Percentiles rank a stretch among this genome's conserved stretches.
Conservation (phyloP, 176 grass and related monocot species). For the Tillandsia leiboldiana region DNA sequence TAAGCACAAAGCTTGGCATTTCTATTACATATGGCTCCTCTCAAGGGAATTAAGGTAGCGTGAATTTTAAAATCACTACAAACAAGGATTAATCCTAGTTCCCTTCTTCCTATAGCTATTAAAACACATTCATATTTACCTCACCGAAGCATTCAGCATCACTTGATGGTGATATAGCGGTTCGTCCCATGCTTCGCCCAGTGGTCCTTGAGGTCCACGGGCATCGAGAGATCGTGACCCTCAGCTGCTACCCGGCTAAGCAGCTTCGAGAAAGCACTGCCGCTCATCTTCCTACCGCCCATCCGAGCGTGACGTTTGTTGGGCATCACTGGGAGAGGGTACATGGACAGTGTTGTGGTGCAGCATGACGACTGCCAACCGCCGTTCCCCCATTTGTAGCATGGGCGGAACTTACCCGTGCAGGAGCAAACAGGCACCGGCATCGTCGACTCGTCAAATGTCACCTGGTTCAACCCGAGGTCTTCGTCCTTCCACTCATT, state of each 20-base stretch:
- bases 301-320: slow-evolving; percentile 81
- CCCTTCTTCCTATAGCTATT: background rate
- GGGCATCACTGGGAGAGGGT: slow-evolving; percentile 73
- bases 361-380: slow-evolving; percentile 93
- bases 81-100: background rate
- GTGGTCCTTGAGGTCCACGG: slow-evolving; percentile 82
- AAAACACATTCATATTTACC: background rate
- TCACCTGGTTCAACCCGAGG: slow-evolving; percentile 62
- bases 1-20: background rate
- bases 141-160: background rate
- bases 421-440: slow-evolving; percentile 65
- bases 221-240: slow-evolving; percentile 59
- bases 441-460: slow-evolving; percentile 72
- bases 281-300: slow-evolving; percentile 90
- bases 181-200: slow-evolving; percentile 96
- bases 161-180: slow-evolving; percentile 83
- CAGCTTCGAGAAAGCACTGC: slow-evolving; percentile 66
- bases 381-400: slow-evolving; percentile 86
- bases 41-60: background rate
- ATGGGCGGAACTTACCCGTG: slow-evolving; percentile 48
- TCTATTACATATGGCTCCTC: background rate
- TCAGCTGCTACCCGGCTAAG: slow-evolving; percentile 75
- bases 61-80: background rate
- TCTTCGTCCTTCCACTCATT: slow-evolving; percentile 70
- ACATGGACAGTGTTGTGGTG: slow-evolving; percentile 72